Evolutionary conservation across 2,329 filamentous ascomycete species (phyloP).

Genomic region (Byssochlamys sp.): DNA sequence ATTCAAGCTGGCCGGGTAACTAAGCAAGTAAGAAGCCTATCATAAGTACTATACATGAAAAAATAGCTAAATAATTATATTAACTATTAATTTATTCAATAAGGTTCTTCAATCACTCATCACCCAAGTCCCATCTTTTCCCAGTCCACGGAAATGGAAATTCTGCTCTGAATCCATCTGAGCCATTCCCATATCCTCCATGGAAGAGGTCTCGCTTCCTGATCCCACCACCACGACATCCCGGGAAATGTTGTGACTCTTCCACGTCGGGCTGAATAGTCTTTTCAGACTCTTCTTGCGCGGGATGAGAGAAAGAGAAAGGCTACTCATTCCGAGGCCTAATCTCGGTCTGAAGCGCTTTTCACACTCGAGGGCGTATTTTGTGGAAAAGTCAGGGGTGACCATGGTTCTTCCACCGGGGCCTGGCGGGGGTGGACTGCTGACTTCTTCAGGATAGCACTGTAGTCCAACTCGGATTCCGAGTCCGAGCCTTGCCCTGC

Average conservation of each 20-base stretch:
- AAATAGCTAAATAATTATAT: background rate
- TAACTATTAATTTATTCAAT: background rate
- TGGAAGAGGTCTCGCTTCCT: background rate
- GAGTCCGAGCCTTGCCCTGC: slow-evolving; percentile 6
- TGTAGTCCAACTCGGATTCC: slow-evolving; percentile 3
- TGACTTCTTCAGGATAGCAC: slow-evolving; percentile 7
- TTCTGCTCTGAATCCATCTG: background rate
- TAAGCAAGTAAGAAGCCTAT: background rate
- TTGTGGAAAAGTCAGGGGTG: slow-evolving; percentile 12
- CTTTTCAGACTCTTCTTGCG: background rate
- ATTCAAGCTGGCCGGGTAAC: background rate
- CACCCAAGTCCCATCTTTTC: slow-evolving; percentile 13
- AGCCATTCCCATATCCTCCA: background rate
- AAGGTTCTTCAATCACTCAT: slow-evolving; percentile 7
- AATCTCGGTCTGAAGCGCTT: slow-evolving; percentile 2
- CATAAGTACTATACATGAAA: background rate
- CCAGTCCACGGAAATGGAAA: slow-evolving; percentile 9
- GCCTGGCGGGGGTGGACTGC: slow-evolving; percentile 11
- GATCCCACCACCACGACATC: background rate
- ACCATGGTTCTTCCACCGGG: slow-evolving; percentile 14
- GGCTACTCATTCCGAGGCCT: background rate
- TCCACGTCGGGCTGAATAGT: background rate
- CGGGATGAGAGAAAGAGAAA: background rate
- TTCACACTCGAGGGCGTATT: slow-evolving; percentile 12
- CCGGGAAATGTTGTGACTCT: background rate